Conservation (phyloP, 2,329 filamentous ascomycete genomes). For the Phialophora chinensis region DNA sequence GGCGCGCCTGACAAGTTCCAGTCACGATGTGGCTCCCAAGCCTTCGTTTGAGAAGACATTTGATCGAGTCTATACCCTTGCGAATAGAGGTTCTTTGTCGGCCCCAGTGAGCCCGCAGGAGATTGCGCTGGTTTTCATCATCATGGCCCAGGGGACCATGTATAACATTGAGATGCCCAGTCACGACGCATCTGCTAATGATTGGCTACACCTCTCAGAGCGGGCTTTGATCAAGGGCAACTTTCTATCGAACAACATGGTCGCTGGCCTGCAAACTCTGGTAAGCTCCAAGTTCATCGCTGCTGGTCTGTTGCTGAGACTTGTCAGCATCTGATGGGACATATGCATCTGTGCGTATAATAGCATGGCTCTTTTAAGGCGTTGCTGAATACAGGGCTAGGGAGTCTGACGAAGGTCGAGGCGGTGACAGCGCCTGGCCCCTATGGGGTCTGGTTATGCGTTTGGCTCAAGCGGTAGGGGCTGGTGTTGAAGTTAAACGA, state of each 20-base stretch:
- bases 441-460: slow-evolving; percentile 28
- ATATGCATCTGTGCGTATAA: slow-evolving; percentile 18
- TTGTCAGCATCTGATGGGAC: slow-evolving; percentile 18
- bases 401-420: slow-evolving; percentile 20
- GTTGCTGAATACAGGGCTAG: neutral
- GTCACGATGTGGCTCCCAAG: slow-evolving; percentile 26
- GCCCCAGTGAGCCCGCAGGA: slow-evolving; percentile 16
- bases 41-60: slow-evolving; percentile 22
- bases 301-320: neutral
- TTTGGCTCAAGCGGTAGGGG: slow-evolving; percentile 20
- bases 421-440: slow-evolving; percentile 25
- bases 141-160: slow-evolving; percentile 26
- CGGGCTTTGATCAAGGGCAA: slow-evolving; percentile 23
- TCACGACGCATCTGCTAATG: slow-evolving; percentile 20
- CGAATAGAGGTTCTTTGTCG: slow-evolving; percentile 6
- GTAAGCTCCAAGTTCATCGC: neutral
- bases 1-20: slow-evolving; percentile 5
- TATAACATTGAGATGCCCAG: slow-evolving; percentile 28
- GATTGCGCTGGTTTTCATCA: slow-evolving; percentile 25
- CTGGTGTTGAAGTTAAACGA: neutral
- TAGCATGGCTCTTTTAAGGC: neutral
- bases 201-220: slow-evolving; percentile 25
- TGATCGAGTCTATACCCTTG: slow-evolving; percentile 18
- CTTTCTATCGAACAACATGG: slow-evolving; percentile 26
- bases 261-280: slow-evolving; percentile 24